phyloP scores from a whole-genome alignment of 1,139 yeast species.

The Suhomyces bolitotheri region DNA sequence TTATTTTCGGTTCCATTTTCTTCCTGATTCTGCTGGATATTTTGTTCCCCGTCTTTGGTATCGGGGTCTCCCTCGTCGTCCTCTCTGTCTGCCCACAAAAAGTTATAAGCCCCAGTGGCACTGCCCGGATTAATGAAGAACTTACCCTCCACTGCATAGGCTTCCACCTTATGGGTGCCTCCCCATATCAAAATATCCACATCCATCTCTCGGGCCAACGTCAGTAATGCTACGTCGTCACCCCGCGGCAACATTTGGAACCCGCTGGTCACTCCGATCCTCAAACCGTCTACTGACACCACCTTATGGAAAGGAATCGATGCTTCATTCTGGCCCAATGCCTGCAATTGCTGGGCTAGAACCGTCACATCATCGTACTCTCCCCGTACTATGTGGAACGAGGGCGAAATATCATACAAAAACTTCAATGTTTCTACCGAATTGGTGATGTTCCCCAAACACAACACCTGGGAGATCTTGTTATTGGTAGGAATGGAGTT shows the following conservation, averaged over 20 bases:
- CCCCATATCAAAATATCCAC: conserved; percentile 95
- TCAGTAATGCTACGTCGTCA: conserved; percentile 81
- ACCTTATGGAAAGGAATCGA: conserved; percentile 64
- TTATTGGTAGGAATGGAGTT: conserved; percentile 47
- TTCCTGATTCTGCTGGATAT: conserved; percentile 18
- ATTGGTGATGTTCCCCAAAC: conserved; percentile 83
- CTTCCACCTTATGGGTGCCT: conserved; percentile 92
- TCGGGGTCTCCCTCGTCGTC: conserved; percentile 18
- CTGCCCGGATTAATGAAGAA: conserved; percentile 95
- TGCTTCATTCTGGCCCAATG: conserved; percentile 37
- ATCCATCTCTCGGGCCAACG: conserved; percentile 86
- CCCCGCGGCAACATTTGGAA: conserved; percentile 79
- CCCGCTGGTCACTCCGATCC: conserved; percentile 85
- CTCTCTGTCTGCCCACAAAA: conserved; percentile 46
- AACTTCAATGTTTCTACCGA: conserved; percentile 64
- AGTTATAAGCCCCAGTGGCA: conserved; percentile 85
- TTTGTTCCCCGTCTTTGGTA: conserved; percentile 16
- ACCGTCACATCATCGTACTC: conserved; percentile 54
- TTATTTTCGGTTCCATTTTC: conserved; percentile 20
- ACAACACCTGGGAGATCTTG: conserved; percentile 79
- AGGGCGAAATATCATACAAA: conserved; percentile 66
- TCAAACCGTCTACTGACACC: conserved; percentile 66
- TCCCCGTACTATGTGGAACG: conserved; percentile 77
- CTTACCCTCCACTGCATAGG: conserved; percentile 88
- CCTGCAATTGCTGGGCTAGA: conserved; percentile 35